These are phyloP conservation scores for Typha latifolia DNA, from an alignment of 176 grass and related monocot genomes.

Conservation along the genomic window DNA sequence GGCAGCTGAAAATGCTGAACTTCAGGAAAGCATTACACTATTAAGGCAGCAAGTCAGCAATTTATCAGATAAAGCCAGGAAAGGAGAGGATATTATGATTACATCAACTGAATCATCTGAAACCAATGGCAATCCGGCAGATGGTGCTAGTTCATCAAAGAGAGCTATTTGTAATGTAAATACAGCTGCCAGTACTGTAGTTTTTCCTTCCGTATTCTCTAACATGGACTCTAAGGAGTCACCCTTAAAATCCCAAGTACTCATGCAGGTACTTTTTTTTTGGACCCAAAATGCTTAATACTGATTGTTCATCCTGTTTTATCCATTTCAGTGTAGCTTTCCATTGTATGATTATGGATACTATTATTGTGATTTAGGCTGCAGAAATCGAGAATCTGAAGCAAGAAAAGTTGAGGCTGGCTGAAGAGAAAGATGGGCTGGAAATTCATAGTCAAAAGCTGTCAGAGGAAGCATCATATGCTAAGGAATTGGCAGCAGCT, in stretches of 20 bases:
- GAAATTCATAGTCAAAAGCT: conserved; percentile 86
- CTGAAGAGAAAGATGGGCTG: conserved; percentile 77
- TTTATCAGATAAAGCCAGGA: conserved; percentile 25
- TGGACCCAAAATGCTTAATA: neutral
- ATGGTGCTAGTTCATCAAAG: conserved; percentile 17
- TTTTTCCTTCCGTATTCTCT: conserved; percentile 5
- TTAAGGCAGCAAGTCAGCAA: conserved; percentile 56
- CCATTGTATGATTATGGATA: neutral
- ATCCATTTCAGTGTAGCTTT: conserved; percentile 2
- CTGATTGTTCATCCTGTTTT: neutral
- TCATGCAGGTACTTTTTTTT: conserved; percentile 51
- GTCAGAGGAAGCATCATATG: conserved; percentile 85
- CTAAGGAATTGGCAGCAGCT: conserved; percentile 93
- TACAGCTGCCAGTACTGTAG: conserved; percentile 17
- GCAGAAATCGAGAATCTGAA: conserved; percentile 91
- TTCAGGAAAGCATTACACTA: conserved; percentile 42
- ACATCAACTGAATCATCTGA: conserved; percentile 35
- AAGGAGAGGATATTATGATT: conserved; percentile 30
- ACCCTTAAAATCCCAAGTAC: conserved; percentile 52
- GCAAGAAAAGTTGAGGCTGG: conserved; percentile 69
- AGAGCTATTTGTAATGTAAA: conserved; percentile 27
- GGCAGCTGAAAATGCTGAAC: conserved; percentile 68
- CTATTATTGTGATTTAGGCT: conserved; percentile 32
- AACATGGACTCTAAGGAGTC: conserved; percentile 40
- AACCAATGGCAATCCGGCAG: conserved; percentile 21